These are phyloP conservation scores for Trichoderma brevicompactum DNA, from an alignment of 2,329 filamentous ascomycete genomes.

Conservation along the genomic window DNA sequence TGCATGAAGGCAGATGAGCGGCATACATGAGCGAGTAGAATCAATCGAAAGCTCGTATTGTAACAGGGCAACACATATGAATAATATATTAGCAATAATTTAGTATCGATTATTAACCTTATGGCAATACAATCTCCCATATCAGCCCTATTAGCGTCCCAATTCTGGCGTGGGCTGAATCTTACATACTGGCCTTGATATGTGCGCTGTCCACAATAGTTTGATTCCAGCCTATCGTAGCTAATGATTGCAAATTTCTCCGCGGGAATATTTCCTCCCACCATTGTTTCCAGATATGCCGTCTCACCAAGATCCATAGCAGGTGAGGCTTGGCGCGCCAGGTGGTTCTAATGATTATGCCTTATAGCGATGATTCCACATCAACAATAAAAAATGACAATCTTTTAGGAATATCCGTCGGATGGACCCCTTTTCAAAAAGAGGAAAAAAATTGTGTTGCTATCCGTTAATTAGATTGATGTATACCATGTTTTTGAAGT, in stretches of 20 bases:
- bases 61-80: background rate
- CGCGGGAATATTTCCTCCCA: background rate
- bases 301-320: slow-evolving; percentile 3
- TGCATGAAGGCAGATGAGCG: too few relatives aligned
- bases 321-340: background rate
- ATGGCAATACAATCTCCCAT: background rate
- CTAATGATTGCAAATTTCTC: background rate
- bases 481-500: background rate
- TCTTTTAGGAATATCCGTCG: background rate
- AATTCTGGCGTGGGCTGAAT: background rate
- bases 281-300: background rate
- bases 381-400: background rate
- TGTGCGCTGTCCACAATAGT: background rate
- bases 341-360: slow-evolving; percentile 7
- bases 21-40: too few relatives aligned
- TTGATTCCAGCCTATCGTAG: background rate
- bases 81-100: background rate
- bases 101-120: background rate
- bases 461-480: too few relatives aligned
- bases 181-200: background rate
- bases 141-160: background rate
- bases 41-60: too few relatives aligned
- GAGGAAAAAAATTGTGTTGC: too few relatives aligned
- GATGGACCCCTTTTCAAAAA: background rate
- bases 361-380: slow-evolving; percentile 16